Percentiles rank a stretch among this genome's conserved stretches.
Evolutionary conservation across 2,329 filamentous ascomycete genomes (phyloP).

Genomic region (Nemania diffusa): DNA sequence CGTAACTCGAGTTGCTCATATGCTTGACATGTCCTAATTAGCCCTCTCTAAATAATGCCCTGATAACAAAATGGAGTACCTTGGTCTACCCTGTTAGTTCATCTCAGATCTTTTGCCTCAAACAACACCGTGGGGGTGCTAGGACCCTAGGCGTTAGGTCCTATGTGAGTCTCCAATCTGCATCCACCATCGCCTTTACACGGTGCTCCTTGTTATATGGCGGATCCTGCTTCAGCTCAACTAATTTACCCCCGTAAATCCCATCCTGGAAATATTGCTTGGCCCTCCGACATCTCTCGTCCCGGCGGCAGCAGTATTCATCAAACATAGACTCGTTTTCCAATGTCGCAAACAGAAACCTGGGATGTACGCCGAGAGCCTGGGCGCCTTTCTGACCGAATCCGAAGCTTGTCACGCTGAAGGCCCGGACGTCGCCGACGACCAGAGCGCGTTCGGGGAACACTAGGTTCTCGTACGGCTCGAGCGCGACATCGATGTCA

Average conservation of each 20-base stretch:
- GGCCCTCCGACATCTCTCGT: conserved; percentile 3
- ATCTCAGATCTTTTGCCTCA: too few species aligned
- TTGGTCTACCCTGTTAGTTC: too few species aligned
- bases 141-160: too few species aligned
- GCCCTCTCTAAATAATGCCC: too few species aligned
- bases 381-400: conserved; percentile 58
- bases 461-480: background rate
- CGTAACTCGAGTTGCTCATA: too few species aligned
- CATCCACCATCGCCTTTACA: background rate
- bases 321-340: conserved; percentile 1
- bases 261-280: conserved; percentile 5
- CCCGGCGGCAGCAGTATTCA: background rate
- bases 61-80: too few species aligned
- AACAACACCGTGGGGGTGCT: too few species aligned
- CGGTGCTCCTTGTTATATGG: background rate
- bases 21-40: too few species aligned
- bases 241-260: background rate
- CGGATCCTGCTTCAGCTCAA: conserved; percentile 6
- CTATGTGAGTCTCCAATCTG: background rate
- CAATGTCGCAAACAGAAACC: conserved; percentile 50
- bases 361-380: conserved; percentile 51
- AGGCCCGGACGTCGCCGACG: background rate
- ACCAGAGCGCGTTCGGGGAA: background rate
- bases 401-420: conserved; percentile 54
- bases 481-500: background rate